Percentiles rank a stretch among this genome's conserved stretches.
phyloP scores from a whole-genome alignment of 352 stramenopile species.

The Salisapilia sapeloensis region DNA sequence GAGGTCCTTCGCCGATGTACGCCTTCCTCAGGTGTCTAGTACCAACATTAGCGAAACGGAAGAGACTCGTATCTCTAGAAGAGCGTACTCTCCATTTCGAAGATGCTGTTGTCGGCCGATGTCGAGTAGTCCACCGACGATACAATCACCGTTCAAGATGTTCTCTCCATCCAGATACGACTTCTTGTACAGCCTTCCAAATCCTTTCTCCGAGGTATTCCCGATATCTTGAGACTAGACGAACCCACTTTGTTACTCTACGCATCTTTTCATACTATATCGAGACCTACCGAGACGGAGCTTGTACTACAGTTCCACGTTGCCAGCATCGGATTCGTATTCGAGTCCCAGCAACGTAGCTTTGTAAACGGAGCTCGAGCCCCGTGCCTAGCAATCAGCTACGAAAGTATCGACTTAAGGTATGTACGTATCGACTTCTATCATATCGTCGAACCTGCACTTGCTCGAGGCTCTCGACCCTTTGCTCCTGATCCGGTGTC shows the following conservation, averaged over 20 bases:
- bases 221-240: constrained; percentile 59
- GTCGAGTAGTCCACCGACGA: constrained; percentile 52
- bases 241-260: background rate
- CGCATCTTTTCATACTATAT: background rate
- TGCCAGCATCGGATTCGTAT: constrained; percentile 55
- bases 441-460: constrained; percentile 24
- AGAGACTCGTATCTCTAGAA: constrained; percentile 6
- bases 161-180: constrained; percentile 59
- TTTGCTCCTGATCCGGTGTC: constrained; percentile 23
- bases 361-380: constrained; percentile 48
- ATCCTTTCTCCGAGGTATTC: constrained; percentile 20
- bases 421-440: background rate
- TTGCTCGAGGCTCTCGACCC: constrained; percentile 62
- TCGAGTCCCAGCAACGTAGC: constrained; percentile 67
- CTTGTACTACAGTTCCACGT: constrained; percentile 56
- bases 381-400: constrained; percentile 63
- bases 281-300: constrained; percentile 40
- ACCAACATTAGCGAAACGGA: background rate
- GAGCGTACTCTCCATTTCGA: constrained; percentile 38
- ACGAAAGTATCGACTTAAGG: background rate
- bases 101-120: constrained; percentile 67
- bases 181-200: constrained; percentile 64
- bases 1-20: constrained; percentile 48
- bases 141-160: constrained; percentile 55
- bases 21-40: constrained; percentile 37